phyloP scores from a whole-genome alignment of 306 rosid genomes.

The Sesbania bispinosa region DNA sequence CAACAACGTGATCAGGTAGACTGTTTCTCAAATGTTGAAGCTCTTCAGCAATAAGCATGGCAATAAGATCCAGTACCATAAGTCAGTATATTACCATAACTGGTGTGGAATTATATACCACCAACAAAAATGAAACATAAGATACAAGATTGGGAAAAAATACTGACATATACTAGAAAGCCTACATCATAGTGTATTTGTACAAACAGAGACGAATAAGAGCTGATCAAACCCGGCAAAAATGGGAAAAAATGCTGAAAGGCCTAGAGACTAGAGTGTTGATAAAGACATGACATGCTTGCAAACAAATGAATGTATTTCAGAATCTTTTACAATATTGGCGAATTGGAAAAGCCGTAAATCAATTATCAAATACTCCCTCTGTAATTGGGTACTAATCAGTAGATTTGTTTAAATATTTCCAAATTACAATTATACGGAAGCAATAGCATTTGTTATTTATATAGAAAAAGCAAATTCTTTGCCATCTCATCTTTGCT shows the following conservation, averaged over 20 bases:
- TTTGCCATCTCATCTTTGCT: background rate
- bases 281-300: background rate
- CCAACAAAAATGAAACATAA: background rate
- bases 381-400: background rate
- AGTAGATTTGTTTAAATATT: background rate
- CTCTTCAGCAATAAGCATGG: conserved; percentile 42
- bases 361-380: background rate
- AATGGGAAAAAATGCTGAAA: background rate
- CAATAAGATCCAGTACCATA: background rate
- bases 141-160: background rate
- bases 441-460: background rate
- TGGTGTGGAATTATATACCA: background rate
- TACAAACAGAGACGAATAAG: background rate
- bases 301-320: background rate
- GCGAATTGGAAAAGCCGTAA: background rate
- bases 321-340: background rate
- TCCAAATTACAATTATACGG: background rate
- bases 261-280: background rate
- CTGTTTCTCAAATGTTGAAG: conserved; percentile 95
- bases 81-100: background rate
- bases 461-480: background rate
- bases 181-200: background rate
- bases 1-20: conserved; percentile 86
- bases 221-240: background rate
- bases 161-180: background rate